phyloP scores from a whole-genome alignment of 2,329 filamentous ascomycete genomes.

The Colletotrichum abscissum region DNA sequence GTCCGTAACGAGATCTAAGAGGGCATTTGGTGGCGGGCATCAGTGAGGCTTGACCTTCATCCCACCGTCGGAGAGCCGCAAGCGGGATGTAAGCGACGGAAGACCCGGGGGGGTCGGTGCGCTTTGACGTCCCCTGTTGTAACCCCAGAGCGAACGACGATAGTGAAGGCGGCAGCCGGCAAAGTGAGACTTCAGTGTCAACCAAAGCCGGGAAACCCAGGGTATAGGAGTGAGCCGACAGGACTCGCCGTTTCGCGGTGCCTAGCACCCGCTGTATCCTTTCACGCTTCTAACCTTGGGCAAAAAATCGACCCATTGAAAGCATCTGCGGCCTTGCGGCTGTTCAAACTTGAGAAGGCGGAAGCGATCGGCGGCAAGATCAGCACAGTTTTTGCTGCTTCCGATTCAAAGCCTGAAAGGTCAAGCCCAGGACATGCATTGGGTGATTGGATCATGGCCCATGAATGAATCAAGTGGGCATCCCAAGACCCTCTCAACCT shows the following conservation, averaged over 20 bases:
- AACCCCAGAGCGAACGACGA: background rate
- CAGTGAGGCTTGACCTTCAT: background rate
- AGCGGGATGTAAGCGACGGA: background rate
- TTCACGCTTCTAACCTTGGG: background rate
- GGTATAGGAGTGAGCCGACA: background rate
- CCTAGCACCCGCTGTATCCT: background rate
- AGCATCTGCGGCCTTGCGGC: background rate
- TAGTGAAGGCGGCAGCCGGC: background rate
- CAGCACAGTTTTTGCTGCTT: background rate
- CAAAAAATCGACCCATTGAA: background rate
- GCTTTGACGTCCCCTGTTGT: background rate
- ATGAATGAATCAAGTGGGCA: background rate
- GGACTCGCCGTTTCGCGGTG: background rate
- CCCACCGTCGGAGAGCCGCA: background rate
- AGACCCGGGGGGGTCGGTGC: background rate
- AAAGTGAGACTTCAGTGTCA: background rate
- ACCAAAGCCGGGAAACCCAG: background rate
- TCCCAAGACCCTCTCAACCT: background rate
- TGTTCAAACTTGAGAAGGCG: background rate
- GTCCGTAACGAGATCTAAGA: background rate
- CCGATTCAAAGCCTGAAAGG: background rate
- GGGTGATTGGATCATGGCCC: background rate
- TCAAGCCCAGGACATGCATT: background rate
- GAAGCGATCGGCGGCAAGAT: slow-evolving; percentile 16
- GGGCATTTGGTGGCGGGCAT: background rate